A percentile compares a stretch with the other conserved stretches of the same genome.
Conservation (phyloP, 2,329 filamentous ascomycete genomes). For the Didymella arachidicola region DNA sequence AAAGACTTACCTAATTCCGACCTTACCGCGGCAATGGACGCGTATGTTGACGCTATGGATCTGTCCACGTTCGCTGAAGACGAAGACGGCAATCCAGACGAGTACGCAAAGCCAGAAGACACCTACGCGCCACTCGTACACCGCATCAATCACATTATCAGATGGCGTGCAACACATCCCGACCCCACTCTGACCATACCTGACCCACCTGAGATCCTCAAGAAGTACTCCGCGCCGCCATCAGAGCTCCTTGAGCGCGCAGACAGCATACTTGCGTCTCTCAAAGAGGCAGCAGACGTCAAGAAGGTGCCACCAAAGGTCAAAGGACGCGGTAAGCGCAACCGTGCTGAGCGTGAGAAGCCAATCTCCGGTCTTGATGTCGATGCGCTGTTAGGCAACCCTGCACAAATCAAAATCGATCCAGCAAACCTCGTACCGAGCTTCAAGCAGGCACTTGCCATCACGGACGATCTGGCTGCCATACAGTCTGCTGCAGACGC, state of each 20-base stretch:
- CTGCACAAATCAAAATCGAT: slow-evolving; percentile 65
- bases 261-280: slow-evolving; percentile 64
- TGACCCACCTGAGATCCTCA: slow-evolving; percentile 57
- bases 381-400: slow-evolving; percentile 74
- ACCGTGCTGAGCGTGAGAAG: slow-evolving; percentile 71
- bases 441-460: slow-evolving; percentile 80
- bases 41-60: slow-evolving; percentile 94
- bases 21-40: slow-evolving; percentile 81
- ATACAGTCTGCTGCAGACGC: slow-evolving; percentile 75
- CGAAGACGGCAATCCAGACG: slow-evolving; percentile 69
- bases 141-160: slow-evolving; percentile 84
- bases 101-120: slow-evolving; percentile 82
- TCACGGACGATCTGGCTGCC: slow-evolving; percentile 65
- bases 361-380: slow-evolving; percentile 91
- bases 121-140: slow-evolving; percentile 87
- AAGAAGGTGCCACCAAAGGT: slow-evolving; percentile 83
- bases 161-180: slow-evolving; percentile 79
- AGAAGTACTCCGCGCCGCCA: slow-evolving; percentile 77
- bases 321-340: slow-evolving; percentile 71
- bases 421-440: slow-evolving; percentile 83
- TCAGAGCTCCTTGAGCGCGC: slow-evolving; percentile 69
- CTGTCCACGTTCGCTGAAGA: slow-evolving; percentile 74
- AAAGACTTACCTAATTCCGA: slow-evolving; percentile 80
- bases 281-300: slow-evolving; percentile 76
- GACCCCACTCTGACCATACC: slow-evolving; percentile 69